A percentile compares a stretch with the other conserved stretches of the same genome.
Evolutionary conservation across 148 eudicot species (phyloP).

Genomic region (Beta vulgaris): DNA sequence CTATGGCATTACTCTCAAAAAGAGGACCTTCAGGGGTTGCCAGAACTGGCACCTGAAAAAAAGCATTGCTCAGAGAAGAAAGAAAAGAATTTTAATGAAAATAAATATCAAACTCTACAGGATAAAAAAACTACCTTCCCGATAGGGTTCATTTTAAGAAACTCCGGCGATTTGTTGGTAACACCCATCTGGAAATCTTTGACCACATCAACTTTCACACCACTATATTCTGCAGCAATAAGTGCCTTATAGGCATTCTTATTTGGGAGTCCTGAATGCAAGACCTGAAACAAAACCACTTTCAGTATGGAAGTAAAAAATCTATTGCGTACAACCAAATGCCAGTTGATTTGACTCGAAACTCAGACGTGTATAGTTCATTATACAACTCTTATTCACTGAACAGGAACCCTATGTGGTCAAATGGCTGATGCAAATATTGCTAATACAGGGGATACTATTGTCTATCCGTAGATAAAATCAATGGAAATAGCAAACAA

Average conservation of each 20-base stretch:
- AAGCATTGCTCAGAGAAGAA: background rate
- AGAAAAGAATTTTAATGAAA: background rate
- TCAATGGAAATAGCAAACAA: no score
- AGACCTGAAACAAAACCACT: constrained; percentile 31
- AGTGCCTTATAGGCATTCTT: constrained; percentile 71
- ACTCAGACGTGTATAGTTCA: background rate
- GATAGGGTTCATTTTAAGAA: constrained; percentile 68
- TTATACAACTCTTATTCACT: background rate
- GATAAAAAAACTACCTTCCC: constrained; percentile 50
- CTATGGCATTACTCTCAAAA: constrained; percentile 72
- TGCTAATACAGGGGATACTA: no score
- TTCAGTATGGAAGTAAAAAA: background rate
- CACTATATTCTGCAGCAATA: constrained; percentile 63
- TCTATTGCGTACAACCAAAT: background rate
- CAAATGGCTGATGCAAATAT: background rate
- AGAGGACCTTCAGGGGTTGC: constrained; percentile 61
- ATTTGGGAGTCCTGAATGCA: constrained; percentile 46
- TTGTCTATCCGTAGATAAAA: no score
- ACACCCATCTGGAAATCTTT: constrained; percentile 65
- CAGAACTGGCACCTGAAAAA: constrained; percentile 56
- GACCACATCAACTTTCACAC: constrained; percentile 51
- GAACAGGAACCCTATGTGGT: background rate
- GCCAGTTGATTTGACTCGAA: background rate
- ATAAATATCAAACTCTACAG: background rate
- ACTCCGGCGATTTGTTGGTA: constrained; percentile 65